phyloP scores from a whole-genome alignment of 164 flowering plant genomes.

The Stephania japonica region DNA sequence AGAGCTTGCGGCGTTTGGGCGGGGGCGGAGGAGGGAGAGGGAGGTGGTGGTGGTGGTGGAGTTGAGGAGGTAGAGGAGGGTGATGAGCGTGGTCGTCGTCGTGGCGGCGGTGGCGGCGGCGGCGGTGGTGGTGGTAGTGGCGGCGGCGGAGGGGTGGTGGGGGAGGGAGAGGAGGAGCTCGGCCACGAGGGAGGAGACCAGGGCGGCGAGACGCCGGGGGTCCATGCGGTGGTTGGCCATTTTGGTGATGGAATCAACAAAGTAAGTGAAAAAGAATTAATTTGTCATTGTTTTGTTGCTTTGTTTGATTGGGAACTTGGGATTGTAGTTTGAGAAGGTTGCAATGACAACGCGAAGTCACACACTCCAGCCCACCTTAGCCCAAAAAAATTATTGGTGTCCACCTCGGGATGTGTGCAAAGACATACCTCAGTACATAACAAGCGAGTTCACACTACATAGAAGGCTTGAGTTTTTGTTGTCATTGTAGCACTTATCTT shows the following conservation, averaged over 20 bases:
- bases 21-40: conserved; percentile 23
- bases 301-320: too few species aligned
- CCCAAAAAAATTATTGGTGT: too few species aligned
- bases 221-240: conserved; percentile 29
- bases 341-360: too few species aligned
- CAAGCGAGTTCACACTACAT: too few species aligned
- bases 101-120: conserved; percentile 32
- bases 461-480: too few species aligned
- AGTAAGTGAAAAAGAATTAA: too few species aligned
- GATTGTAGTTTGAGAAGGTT: too few species aligned
- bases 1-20: conserved; percentile 29
- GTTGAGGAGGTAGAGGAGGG: conserved; percentile 35
- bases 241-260: background rate
- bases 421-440: too few species aligned
- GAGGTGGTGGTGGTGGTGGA: conserved; percentile 35
- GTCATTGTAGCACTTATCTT: too few species aligned
- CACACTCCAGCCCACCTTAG: too few species aligned
- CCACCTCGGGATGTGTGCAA: too few species aligned
- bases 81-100: conserved; percentile 16
- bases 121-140: conserved; percentile 4
- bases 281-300: too few species aligned
- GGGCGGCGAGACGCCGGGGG: conserved; percentile 39
- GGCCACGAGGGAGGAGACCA: conserved; percentile 48
- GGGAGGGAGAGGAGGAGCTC: conserved; percentile 31
- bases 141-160: conserved; percentile 22